Evolutionary conservation across 2,329 filamentous ascomycete genomes (phyloP), one percentile per base, ranked within the genome.

Genomic region (Ceratocystis alfenasii): DNA sequence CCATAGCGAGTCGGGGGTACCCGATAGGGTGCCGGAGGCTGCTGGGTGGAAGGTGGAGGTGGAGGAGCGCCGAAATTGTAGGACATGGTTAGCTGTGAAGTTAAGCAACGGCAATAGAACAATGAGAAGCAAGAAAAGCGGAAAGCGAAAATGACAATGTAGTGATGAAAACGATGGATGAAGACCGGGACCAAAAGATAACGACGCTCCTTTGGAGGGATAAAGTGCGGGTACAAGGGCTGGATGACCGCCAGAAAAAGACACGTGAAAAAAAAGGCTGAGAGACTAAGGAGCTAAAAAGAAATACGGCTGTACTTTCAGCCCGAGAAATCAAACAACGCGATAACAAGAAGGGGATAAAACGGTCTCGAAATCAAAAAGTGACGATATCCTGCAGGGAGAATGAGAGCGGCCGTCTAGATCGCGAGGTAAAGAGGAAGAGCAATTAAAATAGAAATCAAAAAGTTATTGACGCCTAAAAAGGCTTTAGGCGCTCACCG

Each of bases 41-140:
- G 71, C 30, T 75, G 79, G 2, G 80, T 76, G n/a, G 80, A 79
- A 12, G 73, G 71, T 30, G 75, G 79, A 3, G 80, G 76, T 20
- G 80, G 79, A 15, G 80, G 80, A 65, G 80, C 80, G n/a, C 77
- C 80, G 75, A 82, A 83, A 64, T 77, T 79, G 75, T 83, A 82
- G 25, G 80, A 76, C 80, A 82, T 82, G 62, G 66, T 67, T 68
- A 65, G 41, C 61, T 65, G 22, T 60, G 20, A 48, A 48, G 15
- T 36, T 20, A 44, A 17, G 25, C 25, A 50, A 28, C 22, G 44
- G 8, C 33, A n/a, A 33, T 30, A 41, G 36, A 41, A 41, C 36
- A 41, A 41, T 41, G 36, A 12, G 36, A 41, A 41, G 10, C 36
- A 41, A 41, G 33, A 3, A 12, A 12, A 36, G 10, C 33, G 33